Evolutionary conservation across 176 grass and related monocot species (phyloP), one percentile per base, ranked within the genome.

Genomic region (Pharus latifolius): DNA sequence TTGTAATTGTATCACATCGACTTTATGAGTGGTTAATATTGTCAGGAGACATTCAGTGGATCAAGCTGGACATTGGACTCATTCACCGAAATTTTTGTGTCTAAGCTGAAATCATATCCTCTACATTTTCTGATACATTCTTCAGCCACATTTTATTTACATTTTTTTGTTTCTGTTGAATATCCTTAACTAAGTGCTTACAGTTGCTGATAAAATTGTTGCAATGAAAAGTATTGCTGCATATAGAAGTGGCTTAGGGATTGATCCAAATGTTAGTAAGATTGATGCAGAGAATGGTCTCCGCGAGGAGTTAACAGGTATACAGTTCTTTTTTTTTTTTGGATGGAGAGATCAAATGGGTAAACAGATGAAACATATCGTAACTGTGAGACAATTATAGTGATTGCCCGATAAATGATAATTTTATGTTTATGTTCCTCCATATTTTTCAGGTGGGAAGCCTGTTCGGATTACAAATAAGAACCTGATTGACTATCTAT

Each of bases 61-160:
- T 90, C 89, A 83, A 73, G 77, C 37, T 88, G 90, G 75, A 93
- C 94, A 27, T 29, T 98, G 26, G 87, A 98, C 43, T 93, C 78
- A 3, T 98, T 98, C 62, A 88, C 47, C 67, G 84, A 93, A 86
- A 82, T 13, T 65, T 98, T 88, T 67, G 16, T 78, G 16, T 34
- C 70, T 55, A 88, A 87, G 51, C 68, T 98, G 68, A 92, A 93
- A 75, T 98, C 90, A 98, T 98, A 98, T 98, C 94, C 90, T 93
- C 41, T 12, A 46, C 1, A 88, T 25, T 61, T 66, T 15, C 41
- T 16, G 7, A 43, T 71, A 35, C 58, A 9, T 30, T 70, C 49
- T 72, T 53, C 34, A 17, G 27, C 16, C 29, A 15, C 18, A 57
- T 51, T 63, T 65, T 23, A 33, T 56, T 76, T 47, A 55, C 35